These are phyloP conservation scores for Knufia fluminis DNA, from an alignment of 2,329 filamentous ascomycete species.

Conservation along the genomic window DNA sequence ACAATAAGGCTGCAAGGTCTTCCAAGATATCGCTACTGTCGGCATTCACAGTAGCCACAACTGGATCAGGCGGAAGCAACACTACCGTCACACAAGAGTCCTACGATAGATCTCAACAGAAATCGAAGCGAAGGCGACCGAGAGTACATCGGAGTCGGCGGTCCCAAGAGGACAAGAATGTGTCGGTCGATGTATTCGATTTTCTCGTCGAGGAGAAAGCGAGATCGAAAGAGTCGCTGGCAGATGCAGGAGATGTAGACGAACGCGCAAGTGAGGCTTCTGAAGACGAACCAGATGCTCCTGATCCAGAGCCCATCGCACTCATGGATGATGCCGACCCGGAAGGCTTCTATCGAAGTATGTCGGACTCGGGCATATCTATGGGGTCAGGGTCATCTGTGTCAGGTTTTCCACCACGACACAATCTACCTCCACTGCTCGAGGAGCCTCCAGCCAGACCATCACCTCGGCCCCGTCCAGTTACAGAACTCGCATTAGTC, in stretches of 20 bases:
- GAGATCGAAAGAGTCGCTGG: constrained; percentile 15
- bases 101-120: constrained; percentile 18
- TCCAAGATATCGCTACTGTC: constrained; percentile 23
- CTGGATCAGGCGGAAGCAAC: constrained; percentile 21
- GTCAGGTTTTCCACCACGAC: constrained; percentile 24
- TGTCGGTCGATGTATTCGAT: constrained; percentile 9
- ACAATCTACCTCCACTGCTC: constrained; percentile 24
- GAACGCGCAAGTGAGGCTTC: constrained; percentile 2
- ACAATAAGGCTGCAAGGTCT: constrained; percentile 16
- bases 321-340: constrained; percentile 10
- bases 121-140: constrained; percentile 10
- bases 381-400: constrained; percentile 23
- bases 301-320: neutral
- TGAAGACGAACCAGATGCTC: constrained; percentile 11
- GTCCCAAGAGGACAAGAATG: neutral
- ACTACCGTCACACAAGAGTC: constrained; percentile 22
- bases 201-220: constrained; percentile 12
- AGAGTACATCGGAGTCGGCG: constrained; percentile 3
- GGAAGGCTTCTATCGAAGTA: constrained; percentile 21
- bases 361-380: constrained; percentile 30
- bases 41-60: constrained; percentile 18
- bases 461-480: constrained; percentile 18
- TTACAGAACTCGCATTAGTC: neutral
- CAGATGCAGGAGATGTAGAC: neutral
- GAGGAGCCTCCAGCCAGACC: constrained; percentile 21